Conservation (phyloP, 2,329 filamentous ascomycete genomes). For the Mycosphaerella arachidis region DNA sequence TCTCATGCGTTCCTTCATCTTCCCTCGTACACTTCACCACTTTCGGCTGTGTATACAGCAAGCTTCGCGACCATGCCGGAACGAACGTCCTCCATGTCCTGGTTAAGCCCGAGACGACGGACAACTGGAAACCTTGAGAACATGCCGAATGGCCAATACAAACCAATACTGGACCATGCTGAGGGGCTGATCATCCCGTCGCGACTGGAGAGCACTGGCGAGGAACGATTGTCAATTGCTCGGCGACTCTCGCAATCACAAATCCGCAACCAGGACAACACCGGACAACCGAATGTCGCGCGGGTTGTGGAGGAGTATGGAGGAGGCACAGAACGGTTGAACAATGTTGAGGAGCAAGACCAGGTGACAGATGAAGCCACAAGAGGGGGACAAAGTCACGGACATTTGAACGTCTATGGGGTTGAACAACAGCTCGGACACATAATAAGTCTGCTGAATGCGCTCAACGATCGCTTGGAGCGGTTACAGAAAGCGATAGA, state of each 20-base stretch:
- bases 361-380: neutral
- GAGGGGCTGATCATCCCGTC: neutral
- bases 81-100: constrained; percentile 16
- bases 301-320: neutral
- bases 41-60: neutral
- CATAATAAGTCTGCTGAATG: neutral
- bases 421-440: neutral
- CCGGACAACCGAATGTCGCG: neutral
- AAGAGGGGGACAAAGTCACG: neutral
- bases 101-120: constrained; percentile 24
- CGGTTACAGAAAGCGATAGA: constrained; percentile 20
- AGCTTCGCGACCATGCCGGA: constrained; percentile 1
- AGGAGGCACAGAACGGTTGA: neutral
- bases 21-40: neutral
- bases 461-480: constrained; percentile 5
- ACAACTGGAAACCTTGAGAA: constrained; percentile 25
- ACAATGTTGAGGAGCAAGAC: neutral
- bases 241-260: neutral
- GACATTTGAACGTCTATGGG: neutral
- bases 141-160: constrained; percentile 6
- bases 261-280: neutral
- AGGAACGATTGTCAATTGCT: neutral
- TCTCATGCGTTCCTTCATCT: neutral
- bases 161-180: neutral
- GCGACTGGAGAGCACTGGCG: neutral